Evolutionary conservation across 192 early-diverging fungal genomes (phyloP), one percentile per base, ranked within the genome.

Genomic region (Coemansia asiatica): DNA sequence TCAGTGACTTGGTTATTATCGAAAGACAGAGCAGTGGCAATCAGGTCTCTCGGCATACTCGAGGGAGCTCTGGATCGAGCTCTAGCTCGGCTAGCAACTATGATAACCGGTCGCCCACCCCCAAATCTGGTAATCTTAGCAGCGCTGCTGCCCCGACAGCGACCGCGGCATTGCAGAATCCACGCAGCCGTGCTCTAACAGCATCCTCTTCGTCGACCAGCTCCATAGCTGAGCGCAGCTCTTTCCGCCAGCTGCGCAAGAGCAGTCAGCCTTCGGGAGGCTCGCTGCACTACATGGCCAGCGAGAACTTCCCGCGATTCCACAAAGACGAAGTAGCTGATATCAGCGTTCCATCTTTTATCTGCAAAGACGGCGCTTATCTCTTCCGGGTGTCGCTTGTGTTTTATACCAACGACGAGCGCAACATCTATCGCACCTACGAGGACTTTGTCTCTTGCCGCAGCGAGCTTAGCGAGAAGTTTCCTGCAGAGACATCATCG

Each of bases 381-480:
- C 84, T 89, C 84, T 92, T 89, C 78, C 75, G 88, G 55, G 80
- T 92, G 8, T 77, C 78, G 60, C 85, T 85, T 19, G 67, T 82
- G 26, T 73, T 89, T 21, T 51, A 62, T 49, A 77, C 83, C 48
- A 85, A 85, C 31, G 69, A 79, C 6, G 82, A 83, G 54, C 83
- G 91, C 60, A 84, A 85, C 50, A 65, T 92, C 25, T 89, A 85
- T 67, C 83, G 91, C 56, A 71, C 88, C 16, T 92, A 92, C 70
- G 91, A 92, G 61, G 91, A 92, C 72, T 89, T 92, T 78, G 88
- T 90, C 66, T 83, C 85, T 67, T 90, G 90, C 69, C 91, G 91
- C 67, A 89, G 88, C 65, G 81, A 83, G 56, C 78, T 92, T 18
- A 63, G 87, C 44, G 82, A 90, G 33, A 69, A 82, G 46, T 92